Evolutionary conservation across 2,329 filamentous ascomycete genomes (phyloP).

Genomic region (Trichoderma sp.): DNA sequence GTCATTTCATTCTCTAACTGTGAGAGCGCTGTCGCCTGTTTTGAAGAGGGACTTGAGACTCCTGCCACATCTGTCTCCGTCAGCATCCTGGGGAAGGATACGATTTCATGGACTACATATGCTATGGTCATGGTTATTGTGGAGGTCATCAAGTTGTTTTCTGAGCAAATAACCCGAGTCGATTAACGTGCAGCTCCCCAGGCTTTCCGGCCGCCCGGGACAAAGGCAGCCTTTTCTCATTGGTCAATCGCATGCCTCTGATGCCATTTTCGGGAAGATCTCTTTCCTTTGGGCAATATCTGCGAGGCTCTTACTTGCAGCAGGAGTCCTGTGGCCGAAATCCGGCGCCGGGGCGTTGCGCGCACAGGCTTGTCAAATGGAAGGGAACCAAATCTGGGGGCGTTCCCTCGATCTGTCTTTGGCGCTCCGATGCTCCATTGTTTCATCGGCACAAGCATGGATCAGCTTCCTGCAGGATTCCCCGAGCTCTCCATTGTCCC

Average conservation of each 20-base stretch:
- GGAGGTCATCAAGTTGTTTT: neutral
- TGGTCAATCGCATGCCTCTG: conserved; percentile 13
- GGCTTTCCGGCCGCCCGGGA: conserved; percentile 3
- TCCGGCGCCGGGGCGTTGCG: neutral
- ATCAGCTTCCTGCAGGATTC: conserved; percentile 23
- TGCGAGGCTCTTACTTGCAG: conserved; percentile 24
- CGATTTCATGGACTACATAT: neutral
- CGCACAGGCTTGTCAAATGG: neutral
- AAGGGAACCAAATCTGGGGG: neutral
- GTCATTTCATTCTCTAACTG: no score
- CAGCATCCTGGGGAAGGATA: neutral
- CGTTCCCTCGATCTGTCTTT: conserved; percentile 4
- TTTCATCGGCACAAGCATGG: conserved; percentile 24
- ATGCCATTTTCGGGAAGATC: conserved; percentile 14
- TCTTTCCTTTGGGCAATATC: conserved; percentile 27
- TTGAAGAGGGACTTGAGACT: no score
- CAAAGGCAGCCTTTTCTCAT: neutral
- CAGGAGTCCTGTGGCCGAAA: neutral
- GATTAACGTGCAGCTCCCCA: neutral
- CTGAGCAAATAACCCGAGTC: neutral
- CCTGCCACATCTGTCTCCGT: no score
- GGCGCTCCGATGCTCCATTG: conserved; percentile 5
- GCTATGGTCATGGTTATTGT: neutral
- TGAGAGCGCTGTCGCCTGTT: no score
- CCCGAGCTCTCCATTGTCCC: conserved; percentile 14